Evolutionary conservation across 495 filamentous ascomycete species (phyloP).

Genomic region (Lepraria neglecta): DNA sequence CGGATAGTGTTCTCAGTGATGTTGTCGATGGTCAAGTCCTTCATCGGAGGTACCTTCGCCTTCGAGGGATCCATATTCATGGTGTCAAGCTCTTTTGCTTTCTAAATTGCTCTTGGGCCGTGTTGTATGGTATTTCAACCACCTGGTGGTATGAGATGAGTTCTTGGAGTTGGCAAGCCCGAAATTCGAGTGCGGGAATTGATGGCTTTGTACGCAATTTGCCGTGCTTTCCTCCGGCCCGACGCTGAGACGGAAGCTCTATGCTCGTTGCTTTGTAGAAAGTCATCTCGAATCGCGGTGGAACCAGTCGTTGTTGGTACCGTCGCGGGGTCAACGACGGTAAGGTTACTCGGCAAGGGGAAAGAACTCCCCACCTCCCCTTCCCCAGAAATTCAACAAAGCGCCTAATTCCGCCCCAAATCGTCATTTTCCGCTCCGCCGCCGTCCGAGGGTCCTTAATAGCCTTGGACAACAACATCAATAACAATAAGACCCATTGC

Average conservation of each 20-base stretch:
- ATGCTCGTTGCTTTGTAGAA: neutral
- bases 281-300: neutral
- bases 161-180: too few species aligned
- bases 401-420: slow-evolving; percentile 4
- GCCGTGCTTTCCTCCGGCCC: neutral
- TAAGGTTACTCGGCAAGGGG: slow-evolving; percentile 13
- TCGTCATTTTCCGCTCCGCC: neutral
- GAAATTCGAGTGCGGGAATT: neutral
- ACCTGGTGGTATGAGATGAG: neutral
- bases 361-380: neutral
- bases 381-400: too few species aligned
- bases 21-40: slow-evolving; percentile 72
- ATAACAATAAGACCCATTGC: neutral
- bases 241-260: neutral
- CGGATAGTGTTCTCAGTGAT: slow-evolving; percentile 71
- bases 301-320: neutral
- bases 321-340: slow-evolving; percentile 8
- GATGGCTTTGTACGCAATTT: neutral
- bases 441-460: neutral
- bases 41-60: slow-evolving; percentile 53
- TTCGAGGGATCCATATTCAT: slow-evolving; percentile 46
- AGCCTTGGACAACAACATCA: neutral
- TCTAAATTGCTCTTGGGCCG: neutral
- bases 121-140: neutral
- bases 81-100: neutral